Percentiles rank a stretch among this genome's conserved stretches.
These are phyloP conservation scores for Begonia loranthoides DNA, from an alignment of 306 rosid species.

Conservation along the genomic window DNA sequence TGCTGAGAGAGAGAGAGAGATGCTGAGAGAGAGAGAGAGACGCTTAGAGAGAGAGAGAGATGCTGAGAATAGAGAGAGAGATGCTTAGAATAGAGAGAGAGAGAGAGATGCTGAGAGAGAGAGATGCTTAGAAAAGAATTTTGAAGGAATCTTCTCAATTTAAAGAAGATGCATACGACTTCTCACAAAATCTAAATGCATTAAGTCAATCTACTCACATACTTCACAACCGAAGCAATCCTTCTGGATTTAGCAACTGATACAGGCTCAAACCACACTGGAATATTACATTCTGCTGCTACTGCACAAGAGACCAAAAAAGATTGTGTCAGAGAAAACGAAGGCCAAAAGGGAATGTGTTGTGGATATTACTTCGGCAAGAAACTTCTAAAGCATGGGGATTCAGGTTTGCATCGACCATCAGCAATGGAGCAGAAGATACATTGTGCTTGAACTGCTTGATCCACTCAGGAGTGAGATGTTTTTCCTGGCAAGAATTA, in stretches of 20 bases:
- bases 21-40: no score
- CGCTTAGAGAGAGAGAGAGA: no score
- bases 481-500: slow-evolving; percentile 48
- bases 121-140: no score
- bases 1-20: no score
- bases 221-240: slow-evolving; percentile 49
- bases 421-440: slow-evolving; percentile 48
- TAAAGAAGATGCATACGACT: no score
- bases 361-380: slow-evolving; percentile 40
- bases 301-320: slow-evolving; percentile 27
- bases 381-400: slow-evolving; percentile 49
- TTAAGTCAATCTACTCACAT: slow-evolving; percentile 45
- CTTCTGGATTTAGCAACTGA: slow-evolving; percentile 77
- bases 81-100: no score
- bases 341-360: background rate
- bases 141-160: no score
- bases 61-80: background rate
- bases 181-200: no score
- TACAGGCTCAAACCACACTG: slow-evolving; percentile 95
- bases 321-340: slow-evolving; percentile 6
- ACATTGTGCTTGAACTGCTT: slow-evolving; percentile 33
- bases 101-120: background rate
- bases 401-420: slow-evolving; percentile 79
- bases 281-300: slow-evolving; percentile 45
- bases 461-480: slow-evolving; percentile 75